These are phyloP conservation scores for Didymellaceae sp. DNA, from an alignment of 2,329 filamentous ascomycete genomes.

Conservation along the genomic window DNA sequence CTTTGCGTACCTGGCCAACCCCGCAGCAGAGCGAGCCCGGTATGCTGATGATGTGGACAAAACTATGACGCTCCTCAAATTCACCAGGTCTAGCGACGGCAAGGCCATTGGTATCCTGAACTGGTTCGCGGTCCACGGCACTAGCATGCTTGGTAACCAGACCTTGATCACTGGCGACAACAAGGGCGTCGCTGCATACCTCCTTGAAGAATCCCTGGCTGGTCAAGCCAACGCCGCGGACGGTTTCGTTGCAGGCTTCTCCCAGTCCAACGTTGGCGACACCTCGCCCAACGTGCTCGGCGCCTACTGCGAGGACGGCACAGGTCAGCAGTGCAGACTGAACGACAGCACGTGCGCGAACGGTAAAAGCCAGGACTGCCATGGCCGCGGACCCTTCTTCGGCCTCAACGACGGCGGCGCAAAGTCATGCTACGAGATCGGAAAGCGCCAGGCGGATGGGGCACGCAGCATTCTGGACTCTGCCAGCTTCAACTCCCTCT, in stretches of 20 bases:
- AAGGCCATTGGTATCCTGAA: slow-evolving; percentile 83
- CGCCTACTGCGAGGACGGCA: slow-evolving; percentile 87
- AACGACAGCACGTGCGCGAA: slow-evolving; percentile 82
- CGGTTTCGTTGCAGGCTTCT: slow-evolving; percentile 88
- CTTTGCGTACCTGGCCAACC: slow-evolving; percentile 87
- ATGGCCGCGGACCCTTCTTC: slow-evolving; percentile 75
- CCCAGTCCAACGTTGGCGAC: slow-evolving; percentile 89
- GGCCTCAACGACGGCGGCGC: slow-evolving; percentile 67
- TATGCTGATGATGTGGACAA: slow-evolving; percentile 77
- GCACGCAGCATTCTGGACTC: slow-evolving; percentile 66
- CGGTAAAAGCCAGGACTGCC: slow-evolving; percentile 72
- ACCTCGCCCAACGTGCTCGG: slow-evolving; percentile 88
- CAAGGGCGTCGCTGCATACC: slow-evolving; percentile 87
- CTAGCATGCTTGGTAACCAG: slow-evolving; percentile 89
- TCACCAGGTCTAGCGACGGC: slow-evolving; percentile 74
- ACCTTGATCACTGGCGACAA: slow-evolving; percentile 93
- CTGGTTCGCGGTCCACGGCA: slow-evolving; percentile 93
- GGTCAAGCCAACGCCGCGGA: slow-evolving; percentile 57
- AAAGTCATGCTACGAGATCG: slow-evolving; percentile 78
- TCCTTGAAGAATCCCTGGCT: slow-evolving; percentile 75
- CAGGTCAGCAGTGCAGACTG: slow-evolving; percentile 69
- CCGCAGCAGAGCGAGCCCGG: slow-evolving; percentile 71
- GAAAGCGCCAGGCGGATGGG: slow-evolving; percentile 71
- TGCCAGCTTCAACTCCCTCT: slow-evolving; percentile 58
- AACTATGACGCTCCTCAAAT: slow-evolving; percentile 78